Conservation (phyloP, 345 rosid species). For the Citrus reticulata region DNA sequence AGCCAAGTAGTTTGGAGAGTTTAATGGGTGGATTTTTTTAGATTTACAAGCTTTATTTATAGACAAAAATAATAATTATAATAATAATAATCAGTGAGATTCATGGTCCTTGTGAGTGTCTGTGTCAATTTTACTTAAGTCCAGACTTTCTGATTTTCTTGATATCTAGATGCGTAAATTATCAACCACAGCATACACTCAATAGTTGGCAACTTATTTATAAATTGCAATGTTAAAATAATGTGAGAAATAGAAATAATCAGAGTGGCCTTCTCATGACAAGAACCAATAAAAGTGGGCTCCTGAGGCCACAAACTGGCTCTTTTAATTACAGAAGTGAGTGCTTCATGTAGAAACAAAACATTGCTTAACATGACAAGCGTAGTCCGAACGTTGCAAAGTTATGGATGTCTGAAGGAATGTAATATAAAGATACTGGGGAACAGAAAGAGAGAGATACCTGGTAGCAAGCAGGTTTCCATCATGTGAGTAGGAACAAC, state of each 20-base stretch:
- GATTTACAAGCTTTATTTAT: neutral
- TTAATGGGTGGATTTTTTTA: too few relatives aligned
- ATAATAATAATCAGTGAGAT: neutral
- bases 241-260: neutral
- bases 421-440: neutral
- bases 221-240: neutral
- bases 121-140: neutral
- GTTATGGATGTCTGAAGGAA: neutral
- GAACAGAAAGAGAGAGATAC: constrained; percentile 33
- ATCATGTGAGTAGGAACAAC: constrained; percentile 85
- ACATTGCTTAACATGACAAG: neutral
- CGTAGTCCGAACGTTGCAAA: neutral
- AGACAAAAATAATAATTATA: neutral
- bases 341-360: neutral
- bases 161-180: neutral
- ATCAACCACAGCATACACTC: neutral
- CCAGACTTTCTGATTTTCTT: neutral
- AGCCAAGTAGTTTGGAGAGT: neutral
- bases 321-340: neutral
- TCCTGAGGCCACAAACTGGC: neutral
- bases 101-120: neutral
- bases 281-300: neutral
- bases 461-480: constrained; percentile 88
- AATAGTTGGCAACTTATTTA: neutral
- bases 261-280: neutral